phyloP scores from a whole-genome alignment of 2,329 filamentous ascomycete species.

The Diaporthe citriasiana region DNA sequence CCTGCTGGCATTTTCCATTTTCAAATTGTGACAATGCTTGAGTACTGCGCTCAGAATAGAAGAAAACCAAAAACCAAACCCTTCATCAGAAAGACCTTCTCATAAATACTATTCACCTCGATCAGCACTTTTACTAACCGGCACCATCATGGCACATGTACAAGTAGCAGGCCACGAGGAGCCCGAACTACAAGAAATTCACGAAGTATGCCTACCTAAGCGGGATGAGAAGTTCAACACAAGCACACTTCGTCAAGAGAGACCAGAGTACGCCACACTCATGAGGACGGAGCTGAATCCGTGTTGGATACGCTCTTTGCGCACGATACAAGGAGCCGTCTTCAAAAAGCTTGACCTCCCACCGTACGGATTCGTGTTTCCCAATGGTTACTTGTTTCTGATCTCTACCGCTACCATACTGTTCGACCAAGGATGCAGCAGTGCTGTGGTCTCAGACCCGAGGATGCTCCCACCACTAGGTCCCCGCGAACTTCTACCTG shows the following conservation, averaged over 20 bases:
- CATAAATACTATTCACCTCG: background rate
- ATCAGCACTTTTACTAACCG: conserved; percentile 3
- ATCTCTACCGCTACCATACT: conserved; percentile 17
- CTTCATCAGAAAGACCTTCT: conserved; percentile 10
- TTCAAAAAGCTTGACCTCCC: background rate
- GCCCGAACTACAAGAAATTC: conserved; percentile 2
- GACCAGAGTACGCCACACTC: conserved; percentile 30
- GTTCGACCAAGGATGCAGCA: conserved; percentile 28
- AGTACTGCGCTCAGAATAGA: too few relatives aligned
- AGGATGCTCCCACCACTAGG: background rate
- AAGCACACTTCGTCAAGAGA: conserved; percentile 33
- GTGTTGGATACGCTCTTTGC: conserved; percentile 30
- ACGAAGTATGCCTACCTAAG: conserved; percentile 18
- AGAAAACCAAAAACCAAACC: too few relatives aligned
- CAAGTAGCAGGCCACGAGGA: conserved; percentile 3
- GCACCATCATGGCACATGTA: conserved; percentile 18
- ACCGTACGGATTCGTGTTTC: background rate
- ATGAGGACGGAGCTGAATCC: conserved; percentile 3
- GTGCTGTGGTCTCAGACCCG: conserved; percentile 15
- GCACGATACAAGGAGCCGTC: conserved; percentile 17
- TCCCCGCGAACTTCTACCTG: background rate
- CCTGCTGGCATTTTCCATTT: too few relatives aligned
- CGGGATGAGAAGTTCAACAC: conserved; percentile 12
- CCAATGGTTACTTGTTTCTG: background rate
- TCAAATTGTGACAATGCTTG: too few relatives aligned